Evolutionary conservation across 1,284 basidiomycete species (phyloP), one percentile per base, ranked within the genome.

Genomic region (Cryptococcus sp.): DNA sequence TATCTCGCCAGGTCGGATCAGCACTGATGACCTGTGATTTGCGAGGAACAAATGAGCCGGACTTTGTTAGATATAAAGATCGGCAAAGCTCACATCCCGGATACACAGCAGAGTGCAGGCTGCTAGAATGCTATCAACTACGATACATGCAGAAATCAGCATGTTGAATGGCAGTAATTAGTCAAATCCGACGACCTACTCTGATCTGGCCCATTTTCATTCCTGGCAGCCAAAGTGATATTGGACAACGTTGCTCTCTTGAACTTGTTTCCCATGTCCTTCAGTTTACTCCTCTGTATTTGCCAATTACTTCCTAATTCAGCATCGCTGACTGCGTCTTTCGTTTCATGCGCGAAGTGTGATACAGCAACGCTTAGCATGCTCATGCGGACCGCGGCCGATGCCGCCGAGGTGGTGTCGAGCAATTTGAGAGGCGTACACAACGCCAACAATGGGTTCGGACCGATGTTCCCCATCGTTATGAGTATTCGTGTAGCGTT

Each of bases 391-490:
- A 73, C 64, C 8, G 72, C 70, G 0, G 72, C 72, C 0, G 64
- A 67, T 1, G 68, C 67, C 0, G 72, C 61, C 22, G 63, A 64
- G 39, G 58, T 61, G 0, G 69, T 72, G 51, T 73, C 70, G 38
- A 72, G 61, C n/a, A 73, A 49, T 15, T 58, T 62, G 11, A 62
- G 22, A 3, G 70, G 70, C 8, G 65, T 69, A 46, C 67, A 70
- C 11, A 73, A 52, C 3, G 67, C 60, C 17, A 72, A 46, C 13
- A 72, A 57, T 4, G 71, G 71, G 53, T 73, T 73, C 0, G 66
- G 69, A 20, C 66, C 68, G 34, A 68, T 66, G 37, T 70, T 68
- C 8, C 69, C 69, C 69, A 73, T 73, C 5, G 71, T 68, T 47
- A 70, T 58, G 25, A 71, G 57, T 39, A 70, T 67, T 7, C 62